Conservation (phyloP, 1,139 yeast genomes). For the Kodamaea arcana region DNA sequence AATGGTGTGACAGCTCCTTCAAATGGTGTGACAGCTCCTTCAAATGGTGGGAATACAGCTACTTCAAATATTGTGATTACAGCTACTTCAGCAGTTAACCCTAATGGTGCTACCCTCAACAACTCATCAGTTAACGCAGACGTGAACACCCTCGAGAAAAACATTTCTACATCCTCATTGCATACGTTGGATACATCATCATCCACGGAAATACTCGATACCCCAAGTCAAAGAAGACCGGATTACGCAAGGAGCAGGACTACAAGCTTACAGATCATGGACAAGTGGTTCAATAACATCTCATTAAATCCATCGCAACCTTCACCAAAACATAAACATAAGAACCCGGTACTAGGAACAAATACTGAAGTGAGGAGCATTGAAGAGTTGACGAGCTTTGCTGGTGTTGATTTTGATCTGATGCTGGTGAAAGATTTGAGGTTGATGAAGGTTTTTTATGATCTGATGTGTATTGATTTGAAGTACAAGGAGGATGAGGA, state of each 20-base stretch:
- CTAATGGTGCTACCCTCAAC: no score
- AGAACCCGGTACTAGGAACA: constrained; percentile 6
- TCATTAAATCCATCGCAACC: constrained; percentile 6
- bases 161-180: constrained; percentile 27
- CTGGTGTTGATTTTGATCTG: constrained; percentile 32
- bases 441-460: constrained; percentile 31
- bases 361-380: constrained; percentile 7
- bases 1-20: not conserved
- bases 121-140: no score
- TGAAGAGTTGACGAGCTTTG: constrained; percentile 30
- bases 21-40: not conserved
- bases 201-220: constrained; percentile 11
- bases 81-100: no score
- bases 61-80: no score
- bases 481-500: constrained; percentile 1
- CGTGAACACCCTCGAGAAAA: constrained; percentile 18
- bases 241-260: constrained; percentile 31
- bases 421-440: constrained; percentile 36
- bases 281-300: constrained; percentile 41
- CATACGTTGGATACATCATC: constrained; percentile 29
- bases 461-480: constrained; percentile 28
- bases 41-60: no score
- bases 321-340: constrained; percentile 2
- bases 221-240: constrained; percentile 17
- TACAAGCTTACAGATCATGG: constrained; percentile 42